Percentiles rank a stretch among this genome's conserved stretches.
These are phyloP conservation scores for Lasiosphaeria hispida DNA, from an alignment of 495 filamentous ascomycete species.

Conservation along the genomic window DNA sequence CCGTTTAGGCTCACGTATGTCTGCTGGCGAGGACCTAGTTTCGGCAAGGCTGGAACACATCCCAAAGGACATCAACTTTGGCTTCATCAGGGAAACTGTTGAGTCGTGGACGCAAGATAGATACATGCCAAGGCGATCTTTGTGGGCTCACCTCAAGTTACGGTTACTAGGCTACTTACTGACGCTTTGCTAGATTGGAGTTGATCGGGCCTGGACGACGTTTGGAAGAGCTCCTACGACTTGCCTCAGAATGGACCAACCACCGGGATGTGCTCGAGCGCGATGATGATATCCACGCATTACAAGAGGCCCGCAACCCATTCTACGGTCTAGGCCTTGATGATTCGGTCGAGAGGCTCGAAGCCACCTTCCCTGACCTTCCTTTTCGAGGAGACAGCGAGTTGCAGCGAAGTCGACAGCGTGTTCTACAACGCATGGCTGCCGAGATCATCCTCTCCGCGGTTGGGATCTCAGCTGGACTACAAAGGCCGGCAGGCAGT, in stretches of 20 bases:
- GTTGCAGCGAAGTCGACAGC: constrained; percentile 1
- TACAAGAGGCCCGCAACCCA: constrained; percentile 15
- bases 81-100: constrained; percentile 15
- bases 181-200: constrained; percentile 18
- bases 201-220: constrained; percentile 5
- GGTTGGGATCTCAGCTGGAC: constrained; percentile 20
- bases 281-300: constrained; percentile 6
- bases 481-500: constrained; percentile 1
- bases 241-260: constrained; percentile 22
- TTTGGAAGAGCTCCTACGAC: constrained; percentile 3
- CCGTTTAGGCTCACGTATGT: neutral
- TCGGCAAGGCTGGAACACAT: too few species aligned
- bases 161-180: neutral
- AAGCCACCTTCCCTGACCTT: constrained; percentile 7
- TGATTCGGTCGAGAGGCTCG: constrained; percentile 13
- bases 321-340: constrained; percentile 16
- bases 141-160: constrained; percentile 11
- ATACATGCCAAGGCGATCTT: constrained; percentile 25
- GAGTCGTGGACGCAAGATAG: constrained; percentile 16
- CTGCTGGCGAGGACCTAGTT: neutral
- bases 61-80: constrained; percentile 7
- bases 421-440: constrained; percentile 20
- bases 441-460: constrained; percentile 25
- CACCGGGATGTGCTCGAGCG: constrained; percentile 14
- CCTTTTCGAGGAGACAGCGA: neutral